phyloP scores from a whole-genome alignment of 1,139 yeast species.

The Saccharomyces hybrid region DNA sequence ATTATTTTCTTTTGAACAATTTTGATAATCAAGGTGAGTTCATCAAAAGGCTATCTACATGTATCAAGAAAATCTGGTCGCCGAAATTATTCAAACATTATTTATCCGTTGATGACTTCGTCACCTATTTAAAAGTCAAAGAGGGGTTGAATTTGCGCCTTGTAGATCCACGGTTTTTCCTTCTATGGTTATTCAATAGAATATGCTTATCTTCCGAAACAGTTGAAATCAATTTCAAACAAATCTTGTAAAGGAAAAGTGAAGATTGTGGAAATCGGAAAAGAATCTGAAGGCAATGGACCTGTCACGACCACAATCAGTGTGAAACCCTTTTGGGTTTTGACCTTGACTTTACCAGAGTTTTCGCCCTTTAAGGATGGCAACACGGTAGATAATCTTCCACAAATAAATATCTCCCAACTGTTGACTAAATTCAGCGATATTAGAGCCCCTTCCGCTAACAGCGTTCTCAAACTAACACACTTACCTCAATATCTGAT shows the following conservation, averaged over 20 bases:
- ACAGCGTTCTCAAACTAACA: conserved; percentile 29
- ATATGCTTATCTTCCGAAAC: conserved; percentile 39
- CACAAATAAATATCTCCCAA: conserved; percentile 44
- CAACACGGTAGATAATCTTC: conserved; percentile 36
- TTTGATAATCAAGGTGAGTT: conserved; percentile 25
- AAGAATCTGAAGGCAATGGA: background rate
- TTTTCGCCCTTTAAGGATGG: conserved; percentile 47
- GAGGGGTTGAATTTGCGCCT: conserved; percentile 40
- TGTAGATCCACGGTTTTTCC: conserved; percentile 48
- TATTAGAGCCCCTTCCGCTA: conserved; percentile 4
- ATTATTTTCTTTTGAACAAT: conserved; percentile 40
- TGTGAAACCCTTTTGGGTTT: conserved; percentile 47
- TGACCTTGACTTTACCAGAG: conserved; percentile 54
- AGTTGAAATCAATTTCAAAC: conserved; percentile 18
- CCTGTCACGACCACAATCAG: background rate
- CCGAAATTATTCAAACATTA: conserved; percentile 49
- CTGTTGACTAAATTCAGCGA: conserved; percentile 46
- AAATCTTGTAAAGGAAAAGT: conserved; percentile 49
- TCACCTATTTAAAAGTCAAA: conserved; percentile 40
- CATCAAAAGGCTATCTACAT: conserved; percentile 36
- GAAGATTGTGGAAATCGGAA: conserved; percentile 16
- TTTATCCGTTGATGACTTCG: conserved; percentile 59
- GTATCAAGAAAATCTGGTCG: conserved; percentile 60
- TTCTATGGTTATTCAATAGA: conserved; percentile 53
- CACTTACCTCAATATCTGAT: conserved; percentile 49